These are phyloP conservation scores for Chrysanthemum makinoi DNA, from an alignment of 129 eudicot genomes.

Conservation along the genomic window DNA sequence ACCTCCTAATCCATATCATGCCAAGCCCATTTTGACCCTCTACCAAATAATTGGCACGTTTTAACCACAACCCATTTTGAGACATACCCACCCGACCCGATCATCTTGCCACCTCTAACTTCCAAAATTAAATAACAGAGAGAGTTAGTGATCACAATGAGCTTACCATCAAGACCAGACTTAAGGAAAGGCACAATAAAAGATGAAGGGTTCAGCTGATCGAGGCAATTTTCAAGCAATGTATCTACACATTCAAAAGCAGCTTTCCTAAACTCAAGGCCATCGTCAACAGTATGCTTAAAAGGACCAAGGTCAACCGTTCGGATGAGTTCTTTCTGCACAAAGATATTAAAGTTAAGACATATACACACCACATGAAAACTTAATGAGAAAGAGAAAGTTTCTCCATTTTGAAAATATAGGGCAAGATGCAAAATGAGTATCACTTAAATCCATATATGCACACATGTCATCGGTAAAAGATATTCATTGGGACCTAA, in stretches of 20 bases:
- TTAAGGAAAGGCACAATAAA: constrained; percentile 84
- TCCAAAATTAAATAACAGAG: not conserved
- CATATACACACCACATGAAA: not conserved
- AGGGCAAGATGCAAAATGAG: not conserved
- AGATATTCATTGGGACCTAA: too few relatives aligned
- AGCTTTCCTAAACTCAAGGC: constrained; percentile 97
- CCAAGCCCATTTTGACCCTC: too few relatives aligned
- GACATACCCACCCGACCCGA: too few relatives aligned
- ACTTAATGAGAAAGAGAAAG: not conserved
- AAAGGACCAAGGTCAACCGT: constrained; percentile 99
- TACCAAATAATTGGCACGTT: too few relatives aligned
- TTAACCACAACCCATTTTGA: too few relatives aligned
- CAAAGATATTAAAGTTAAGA: constrained; percentile 2
- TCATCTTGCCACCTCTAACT: not conserved
- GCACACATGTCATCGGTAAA: too few relatives aligned
- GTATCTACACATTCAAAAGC: constrained; percentile 99
- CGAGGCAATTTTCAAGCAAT: constrained; percentile 89
- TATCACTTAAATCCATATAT: too few relatives aligned
- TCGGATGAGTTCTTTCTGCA: constrained; percentile 94
- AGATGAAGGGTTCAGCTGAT: constrained; percentile 95
- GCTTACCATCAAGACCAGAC: constrained; percentile 96
- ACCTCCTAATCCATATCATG: too few relatives aligned
- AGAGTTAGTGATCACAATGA: constrained; percentile 9
- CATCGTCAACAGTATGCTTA: constrained; percentile 98
- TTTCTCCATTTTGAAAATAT: too few relatives aligned